Evolutionary conservation across 2,329 filamentous ascomycete genomes (phyloP).

Genomic region (Curvularia lunata): DNA sequence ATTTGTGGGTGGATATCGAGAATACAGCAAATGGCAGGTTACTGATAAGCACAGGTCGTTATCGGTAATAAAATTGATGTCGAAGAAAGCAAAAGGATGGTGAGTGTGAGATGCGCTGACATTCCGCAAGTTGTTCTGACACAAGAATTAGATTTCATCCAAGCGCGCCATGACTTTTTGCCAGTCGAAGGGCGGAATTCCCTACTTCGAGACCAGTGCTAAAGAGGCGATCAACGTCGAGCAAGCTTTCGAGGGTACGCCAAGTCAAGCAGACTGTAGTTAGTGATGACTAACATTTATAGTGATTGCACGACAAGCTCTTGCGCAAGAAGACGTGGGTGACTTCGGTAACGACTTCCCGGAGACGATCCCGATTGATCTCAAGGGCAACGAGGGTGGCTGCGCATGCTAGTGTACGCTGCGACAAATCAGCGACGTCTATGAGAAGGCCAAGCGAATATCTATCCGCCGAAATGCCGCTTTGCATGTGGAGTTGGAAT

Average conservation of each 20-base stretch:
- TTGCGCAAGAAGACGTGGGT: conserved; percentile 96
- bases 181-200: conserved; percentile 95
- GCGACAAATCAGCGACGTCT: conserved; percentile 13
- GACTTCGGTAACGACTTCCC: conserved; percentile 98
- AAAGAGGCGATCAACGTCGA: conserved; percentile 99
- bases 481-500: conserved; percentile 29
- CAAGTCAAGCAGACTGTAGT: neutral
- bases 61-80: conserved; percentile 99
- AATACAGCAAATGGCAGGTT: neutral
- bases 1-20: conserved; percentile 69
- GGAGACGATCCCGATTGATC: conserved; percentile 97
- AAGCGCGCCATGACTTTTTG: conserved; percentile 98
- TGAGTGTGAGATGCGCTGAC: conserved; percentile 49
- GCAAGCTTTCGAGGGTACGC: conserved; percentile 72
- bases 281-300: conserved; percentile 12
- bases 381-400: conserved; percentile 89
- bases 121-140: conserved; percentile 16
- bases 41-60: conserved; percentile 70
- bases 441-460: conserved; percentile 6
- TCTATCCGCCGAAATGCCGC: conserved; percentile 11
- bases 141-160: conserved; percentile 72
- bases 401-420: conserved; percentile 74
- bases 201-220: conserved; percentile 98
- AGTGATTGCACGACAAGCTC: conserved; percentile 96
- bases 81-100: conserved; percentile 95